Percentiles rank a stretch among this genome's conserved stretches.
phyloP scores from a whole-genome alignment of 495 filamentous ascomycete species.

The Cairneyella variabilis region DNA sequence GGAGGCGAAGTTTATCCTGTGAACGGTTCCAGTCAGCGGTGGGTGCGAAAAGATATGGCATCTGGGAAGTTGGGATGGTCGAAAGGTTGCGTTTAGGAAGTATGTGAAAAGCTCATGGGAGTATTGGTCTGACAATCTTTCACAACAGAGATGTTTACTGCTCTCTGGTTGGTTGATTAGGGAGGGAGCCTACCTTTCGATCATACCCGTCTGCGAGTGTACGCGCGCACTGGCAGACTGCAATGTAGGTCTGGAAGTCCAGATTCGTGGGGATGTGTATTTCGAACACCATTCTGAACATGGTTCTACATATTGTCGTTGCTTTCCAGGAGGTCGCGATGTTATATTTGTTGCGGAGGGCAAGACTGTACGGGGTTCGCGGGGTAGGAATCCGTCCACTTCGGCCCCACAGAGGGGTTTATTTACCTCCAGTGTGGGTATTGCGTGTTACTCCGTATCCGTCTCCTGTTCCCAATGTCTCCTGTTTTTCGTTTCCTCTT shows the following conservation, averaged over 20 bases:
- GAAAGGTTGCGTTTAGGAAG: no score
- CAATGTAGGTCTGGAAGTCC: slow-evolving; percentile 28
- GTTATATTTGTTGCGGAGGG: no score
- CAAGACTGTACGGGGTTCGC: no score
- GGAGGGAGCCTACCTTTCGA: slow-evolving; percentile 21
- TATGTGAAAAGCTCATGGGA: no score
- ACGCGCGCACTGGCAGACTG: slow-evolving; percentile 24
- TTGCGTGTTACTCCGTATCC: not conserved
- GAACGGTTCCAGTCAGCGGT: not conserved
- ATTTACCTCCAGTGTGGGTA: not conserved
- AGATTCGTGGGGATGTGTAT: slow-evolving; percentile 27
- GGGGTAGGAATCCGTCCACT: slow-evolving; percentile 7
- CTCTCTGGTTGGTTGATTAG: no score
- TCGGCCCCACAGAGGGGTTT: not conserved
- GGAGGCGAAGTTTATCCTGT: slow-evolving; percentile 20
- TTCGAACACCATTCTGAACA: slow-evolving; percentile 19
- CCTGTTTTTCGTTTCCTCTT: not conserved
- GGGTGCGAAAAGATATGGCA: no score
- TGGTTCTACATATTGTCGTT: not conserved
- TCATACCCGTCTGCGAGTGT: slow-evolving; percentile 29
- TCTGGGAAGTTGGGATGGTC: no score
- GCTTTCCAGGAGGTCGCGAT: not conserved
- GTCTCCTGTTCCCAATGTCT: not conserved
- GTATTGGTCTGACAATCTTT: no score
- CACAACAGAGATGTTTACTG: no score